phyloP scores from a whole-genome alignment of 2,329 filamentous ascomycete species.

The Diaporthe australafricana region DNA sequence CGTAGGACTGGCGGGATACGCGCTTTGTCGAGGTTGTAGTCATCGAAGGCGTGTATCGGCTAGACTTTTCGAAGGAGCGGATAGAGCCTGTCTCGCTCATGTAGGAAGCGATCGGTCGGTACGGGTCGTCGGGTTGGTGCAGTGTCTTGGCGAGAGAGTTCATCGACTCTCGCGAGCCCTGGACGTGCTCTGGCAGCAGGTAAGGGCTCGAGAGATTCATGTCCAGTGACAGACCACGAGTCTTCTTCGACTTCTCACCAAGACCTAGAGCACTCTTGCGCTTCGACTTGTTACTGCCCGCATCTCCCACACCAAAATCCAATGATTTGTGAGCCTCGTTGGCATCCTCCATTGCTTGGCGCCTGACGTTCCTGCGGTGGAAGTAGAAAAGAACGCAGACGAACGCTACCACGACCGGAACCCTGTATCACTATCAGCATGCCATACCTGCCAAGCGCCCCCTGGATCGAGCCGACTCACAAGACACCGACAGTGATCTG shows the following conservation, averaged over 20 bases:
- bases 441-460: background rate
- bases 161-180: slow-evolving; percentile 86
- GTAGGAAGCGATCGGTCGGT: slow-evolving; percentile 73
- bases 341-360: slow-evolving; percentile 79
- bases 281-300: slow-evolving; percentile 51
- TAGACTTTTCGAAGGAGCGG: slow-evolving; percentile 59
- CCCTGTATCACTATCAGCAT: slow-evolving; percentile 60
- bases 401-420: slow-evolving; percentile 68
- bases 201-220: slow-evolving; percentile 87
- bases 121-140: slow-evolving; percentile 84
- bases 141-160: slow-evolving; percentile 85
- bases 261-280: slow-evolving; percentile 61
- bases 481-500: slow-evolving; percentile 33
- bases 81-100: slow-evolving; percentile 67
- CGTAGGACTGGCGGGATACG: slow-evolving; percentile 36
- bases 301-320: slow-evolving; percentile 77
- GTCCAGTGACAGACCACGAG: slow-evolving; percentile 74
- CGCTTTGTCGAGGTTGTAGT: slow-evolving; percentile 35
- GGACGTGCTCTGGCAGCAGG: slow-evolving; percentile 85
- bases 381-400: slow-evolving; percentile 78
- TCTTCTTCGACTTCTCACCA: slow-evolving; percentile 66
- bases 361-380: slow-evolving; percentile 81
- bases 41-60: slow-evolving; percentile 46
- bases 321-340: slow-evolving; percentile 90
- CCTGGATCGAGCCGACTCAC: slow-evolving; percentile 23